Conservation (phyloP, 768 basidiomycete genomes). For the Mycena filopes region DNA sequence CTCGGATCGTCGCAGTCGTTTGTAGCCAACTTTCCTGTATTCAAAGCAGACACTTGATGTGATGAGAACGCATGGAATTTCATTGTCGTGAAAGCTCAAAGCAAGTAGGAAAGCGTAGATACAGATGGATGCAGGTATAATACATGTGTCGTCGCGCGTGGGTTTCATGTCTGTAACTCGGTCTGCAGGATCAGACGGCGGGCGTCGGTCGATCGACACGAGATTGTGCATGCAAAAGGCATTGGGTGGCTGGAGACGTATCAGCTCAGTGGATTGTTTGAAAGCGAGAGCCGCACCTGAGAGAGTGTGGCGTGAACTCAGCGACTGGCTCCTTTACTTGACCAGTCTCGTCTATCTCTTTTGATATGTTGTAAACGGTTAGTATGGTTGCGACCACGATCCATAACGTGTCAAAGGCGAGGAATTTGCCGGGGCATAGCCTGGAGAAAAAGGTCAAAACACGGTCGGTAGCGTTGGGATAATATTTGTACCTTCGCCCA, state of each 20-base stretch:
- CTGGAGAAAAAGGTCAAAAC: slow-evolving; percentile 34
- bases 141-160: slow-evolving; percentile 8
- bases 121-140: slow-evolving; percentile 14
- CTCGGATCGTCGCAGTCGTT: slow-evolving; percentile 72
- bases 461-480: not conserved
- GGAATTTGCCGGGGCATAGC: slow-evolving; percentile 56
- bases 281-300: slow-evolving; percentile 44
- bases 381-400: slow-evolving; percentile 54
- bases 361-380: slow-evolving; percentile 50
- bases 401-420: slow-evolving; percentile 57
- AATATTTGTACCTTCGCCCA: slow-evolving; percentile 51
- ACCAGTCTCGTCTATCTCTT: slow-evolving; percentile 49
- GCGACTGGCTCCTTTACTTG: slow-evolving; percentile 44
- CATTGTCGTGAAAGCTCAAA: not conserved
- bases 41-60: slow-evolving; percentile 43
- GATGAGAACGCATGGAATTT: not conserved
- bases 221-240: slow-evolving; percentile 52
- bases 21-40: slow-evolving; percentile 79
- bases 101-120: slow-evolving; percentile 20
- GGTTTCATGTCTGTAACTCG: slow-evolving; percentile 16
- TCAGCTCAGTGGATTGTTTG: not conserved
- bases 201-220: slow-evolving; percentile 47
- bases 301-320: slow-evolving; percentile 46
- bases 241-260: slow-evolving; percentile 48
- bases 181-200: slow-evolving; percentile 45